Evolutionary conservation across 257 asterid species (phyloP).

Genomic region (Solanum arcanum): DNA sequence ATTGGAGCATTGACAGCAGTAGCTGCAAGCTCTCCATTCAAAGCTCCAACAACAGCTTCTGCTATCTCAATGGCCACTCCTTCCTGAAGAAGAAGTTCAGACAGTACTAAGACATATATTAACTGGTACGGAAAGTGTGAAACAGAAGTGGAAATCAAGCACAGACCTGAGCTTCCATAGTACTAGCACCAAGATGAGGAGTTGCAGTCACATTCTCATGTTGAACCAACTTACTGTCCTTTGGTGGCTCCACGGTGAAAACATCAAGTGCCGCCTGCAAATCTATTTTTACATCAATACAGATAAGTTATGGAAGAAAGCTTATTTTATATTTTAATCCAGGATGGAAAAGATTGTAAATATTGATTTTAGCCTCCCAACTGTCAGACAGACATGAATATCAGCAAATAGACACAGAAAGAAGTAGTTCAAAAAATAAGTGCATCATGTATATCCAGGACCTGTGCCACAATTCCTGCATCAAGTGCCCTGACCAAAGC

Average conservation of each 20-base stretch:
- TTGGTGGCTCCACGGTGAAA: conserved; percentile 90
- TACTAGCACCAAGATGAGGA: conserved; percentile 98
- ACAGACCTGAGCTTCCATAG: conserved; percentile 93
- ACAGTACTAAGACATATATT: not conserved
- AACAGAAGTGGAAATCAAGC: not conserved
- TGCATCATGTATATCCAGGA: conserved; percentile 2
- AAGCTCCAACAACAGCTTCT: conserved; percentile 94
- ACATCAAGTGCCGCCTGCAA: conserved; percentile 97
- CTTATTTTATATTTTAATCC: not conserved
- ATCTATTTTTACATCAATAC: not conserved
- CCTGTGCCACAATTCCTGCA: conserved; percentile 93
- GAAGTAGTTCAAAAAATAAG: not conserved
- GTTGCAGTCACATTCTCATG: conserved; percentile 71
- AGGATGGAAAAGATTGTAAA: not conserved
- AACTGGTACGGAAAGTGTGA: not conserved
- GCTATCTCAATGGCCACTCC: conserved; percentile 97
- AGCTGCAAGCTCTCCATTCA: conserved; percentile 90
- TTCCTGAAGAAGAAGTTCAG: conserved; percentile 38
- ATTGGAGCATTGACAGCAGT: conserved; percentile 97
- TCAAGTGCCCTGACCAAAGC: conserved; percentile 81
- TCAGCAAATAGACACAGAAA: not conserved
- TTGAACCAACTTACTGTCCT: conserved; percentile 68
- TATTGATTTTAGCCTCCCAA: not conserved
- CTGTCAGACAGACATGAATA: not conserved
- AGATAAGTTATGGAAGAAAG: not conserved